Conservation (phyloP, 164 flowering plant species). For the Platanus orientalis region DNA sequence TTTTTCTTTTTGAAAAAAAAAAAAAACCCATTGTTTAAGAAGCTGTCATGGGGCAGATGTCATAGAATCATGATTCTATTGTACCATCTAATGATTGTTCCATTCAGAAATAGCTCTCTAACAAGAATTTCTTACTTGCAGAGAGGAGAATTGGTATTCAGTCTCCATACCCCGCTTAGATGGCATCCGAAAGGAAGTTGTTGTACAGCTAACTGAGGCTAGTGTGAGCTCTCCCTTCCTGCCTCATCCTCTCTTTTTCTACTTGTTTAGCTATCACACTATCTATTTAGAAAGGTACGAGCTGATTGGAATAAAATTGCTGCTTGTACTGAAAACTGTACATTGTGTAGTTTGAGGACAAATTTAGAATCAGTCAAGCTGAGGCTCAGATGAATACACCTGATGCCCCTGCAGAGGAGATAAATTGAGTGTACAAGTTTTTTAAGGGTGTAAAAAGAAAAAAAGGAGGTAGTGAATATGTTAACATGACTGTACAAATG, state of each 20-base stretch:
- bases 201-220: conserved; percentile 91
- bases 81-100: not conserved
- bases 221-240: conserved; percentile 33
- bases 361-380: conserved; percentile 56
- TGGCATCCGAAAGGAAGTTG: conserved; percentile 37
- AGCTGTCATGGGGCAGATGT: not conserved
- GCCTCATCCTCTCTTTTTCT: not conserved
- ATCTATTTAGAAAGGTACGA: conserved; percentile 33
- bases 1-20: too few species aligned
- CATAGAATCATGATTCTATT: not conserved
- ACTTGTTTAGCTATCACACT: too few species aligned
- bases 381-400: conserved; percentile 52
- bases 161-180: conserved; percentile 39
- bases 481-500: conserved; percentile 65
- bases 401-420: conserved; percentile 53
- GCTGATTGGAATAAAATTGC: conserved; percentile 37
- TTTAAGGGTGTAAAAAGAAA: conserved; percentile 50
- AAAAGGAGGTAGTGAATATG: conserved; percentile 41
- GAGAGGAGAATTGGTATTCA: conserved; percentile 72
- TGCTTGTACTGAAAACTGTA: conserved; percentile 65
- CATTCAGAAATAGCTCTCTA: not conserved
- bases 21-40: too few species aligned
- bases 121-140: conserved; percentile 32
- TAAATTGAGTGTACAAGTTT: conserved; percentile 42
- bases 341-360: conserved; percentile 66